phyloP scores from a whole-genome alignment of 306 rosid species.

The Arachis hypogaea region DNA sequence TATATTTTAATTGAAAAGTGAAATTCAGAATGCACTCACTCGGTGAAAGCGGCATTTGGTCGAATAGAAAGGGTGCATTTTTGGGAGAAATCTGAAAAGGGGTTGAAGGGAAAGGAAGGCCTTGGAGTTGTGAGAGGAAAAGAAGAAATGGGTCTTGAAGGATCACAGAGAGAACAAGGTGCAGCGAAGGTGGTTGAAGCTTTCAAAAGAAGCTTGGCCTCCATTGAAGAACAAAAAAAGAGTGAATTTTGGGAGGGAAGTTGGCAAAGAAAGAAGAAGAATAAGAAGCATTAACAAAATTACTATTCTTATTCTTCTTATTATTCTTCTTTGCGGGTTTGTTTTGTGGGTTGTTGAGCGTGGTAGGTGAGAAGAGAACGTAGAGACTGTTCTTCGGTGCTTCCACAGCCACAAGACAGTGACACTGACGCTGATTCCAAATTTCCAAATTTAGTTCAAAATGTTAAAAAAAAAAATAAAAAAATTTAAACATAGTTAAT shows the following conservation, averaged over 20 bases:
- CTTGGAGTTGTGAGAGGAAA: conserved; percentile 23
- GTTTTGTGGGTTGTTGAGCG: background rate
- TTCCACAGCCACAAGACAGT: too few relatives aligned
- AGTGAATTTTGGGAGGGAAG: background rate
- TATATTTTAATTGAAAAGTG: background rate
- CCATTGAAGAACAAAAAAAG: conserved; percentile 50
- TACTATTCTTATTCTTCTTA: too few relatives aligned
- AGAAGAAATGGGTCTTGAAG: conserved; percentile 38
- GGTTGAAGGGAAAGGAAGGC: conserved; percentile 30
- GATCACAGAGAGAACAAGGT: conserved; percentile 2
- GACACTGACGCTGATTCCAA: too few relatives aligned
- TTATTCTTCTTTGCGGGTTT: too few relatives aligned
- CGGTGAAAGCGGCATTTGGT: conserved; percentile 45
- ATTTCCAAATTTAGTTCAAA: too few relatives aligned
- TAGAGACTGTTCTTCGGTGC: too few relatives aligned
- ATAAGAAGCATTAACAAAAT: background rate
- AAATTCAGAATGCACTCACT: conserved; percentile 42
- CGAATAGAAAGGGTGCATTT: conserved; percentile 43
- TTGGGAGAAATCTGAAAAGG: conserved; percentile 30
- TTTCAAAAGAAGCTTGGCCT: conserved; percentile 57
- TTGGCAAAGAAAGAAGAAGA: background rate
- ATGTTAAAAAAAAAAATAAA: too few relatives aligned
- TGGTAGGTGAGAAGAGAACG: background rate
- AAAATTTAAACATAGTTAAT: too few relatives aligned
- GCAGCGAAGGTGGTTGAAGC: conserved; percentile 26